Conservation (phyloP, 805 yeast genomes). For the Sugiyamaella lignohabitans region DNA sequence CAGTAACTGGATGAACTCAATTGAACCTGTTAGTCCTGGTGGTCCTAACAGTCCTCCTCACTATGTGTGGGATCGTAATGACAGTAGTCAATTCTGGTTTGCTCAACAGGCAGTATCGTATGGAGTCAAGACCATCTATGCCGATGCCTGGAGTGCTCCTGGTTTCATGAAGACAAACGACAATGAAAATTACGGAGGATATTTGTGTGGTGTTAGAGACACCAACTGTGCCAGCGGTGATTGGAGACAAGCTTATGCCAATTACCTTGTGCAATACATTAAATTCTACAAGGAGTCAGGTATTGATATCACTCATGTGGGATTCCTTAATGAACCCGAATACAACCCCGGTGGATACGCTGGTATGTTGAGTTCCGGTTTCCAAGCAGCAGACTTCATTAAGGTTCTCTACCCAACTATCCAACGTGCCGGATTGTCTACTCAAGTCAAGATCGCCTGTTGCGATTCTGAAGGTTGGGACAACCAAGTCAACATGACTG, state of each 20-base stretch:
- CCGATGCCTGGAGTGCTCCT: constrained; percentile 13
- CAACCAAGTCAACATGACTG: constrained; percentile 2
- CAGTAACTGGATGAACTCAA: neutral
- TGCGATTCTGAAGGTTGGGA: constrained; percentile 8
- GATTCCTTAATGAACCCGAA: constrained; percentile 7
- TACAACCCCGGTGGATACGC: constrained; percentile 1
- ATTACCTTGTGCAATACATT: constrained; percentile 7
- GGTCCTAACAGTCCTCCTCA: constrained; percentile 1
- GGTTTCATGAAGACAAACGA: constrained; percentile 12
- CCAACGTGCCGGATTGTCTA: constrained; percentile 1
- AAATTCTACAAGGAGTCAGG: constrained; percentile 7
- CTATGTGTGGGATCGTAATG: constrained; percentile 1
- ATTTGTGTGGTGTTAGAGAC: constrained; percentile 7
- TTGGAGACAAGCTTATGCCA: constrained; percentile 10
- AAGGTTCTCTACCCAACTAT: constrained; percentile 3
- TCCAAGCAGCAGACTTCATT: constrained; percentile 7
- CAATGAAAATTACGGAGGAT: constrained; percentile 5
- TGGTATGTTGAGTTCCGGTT: constrained; percentile 2
- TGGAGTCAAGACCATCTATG: constrained; percentile 3
- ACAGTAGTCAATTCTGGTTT: constrained; percentile 3
- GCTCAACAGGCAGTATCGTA: constrained; percentile 4
- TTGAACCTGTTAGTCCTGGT: constrained; percentile 6
- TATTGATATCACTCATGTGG: constrained; percentile 4
- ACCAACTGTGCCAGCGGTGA: constrained; percentile 3
- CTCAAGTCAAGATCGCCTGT: constrained; percentile 2